phyloP scores from a whole-genome alignment of 805 yeast genomes.

The Saccharomycopsis javanensis region DNA sequence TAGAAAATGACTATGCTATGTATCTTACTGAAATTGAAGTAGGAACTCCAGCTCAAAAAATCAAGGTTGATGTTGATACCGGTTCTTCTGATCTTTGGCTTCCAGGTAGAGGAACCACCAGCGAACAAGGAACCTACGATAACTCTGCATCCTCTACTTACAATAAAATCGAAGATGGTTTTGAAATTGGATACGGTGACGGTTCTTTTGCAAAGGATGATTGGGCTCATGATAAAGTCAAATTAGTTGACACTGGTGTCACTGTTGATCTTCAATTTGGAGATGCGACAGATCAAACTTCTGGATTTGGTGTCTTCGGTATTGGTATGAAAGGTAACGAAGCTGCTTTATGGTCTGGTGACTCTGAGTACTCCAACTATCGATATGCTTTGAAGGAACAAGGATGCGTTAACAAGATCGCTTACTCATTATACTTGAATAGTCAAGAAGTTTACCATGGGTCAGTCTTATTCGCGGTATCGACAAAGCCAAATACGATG shows the following conservation, averaged over 20 bases:
- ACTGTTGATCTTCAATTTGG: slow-evolving; percentile 7
- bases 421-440: slow-evolving; percentile 40
- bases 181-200: slow-evolving; percentile 38
- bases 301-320: slow-evolving; percentile 13
- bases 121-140: slow-evolving; percentile 29
- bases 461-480: slow-evolving; percentile 33
- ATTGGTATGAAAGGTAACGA: slow-evolving; percentile 12
- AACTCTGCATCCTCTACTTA: slow-evolving; percentile 27
- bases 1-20: slow-evolving; percentile 33
- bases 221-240: slow-evolving; percentile 25
- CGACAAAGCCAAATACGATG: slow-evolving; percentile 33
- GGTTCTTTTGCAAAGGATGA: slow-evolving; percentile 39
- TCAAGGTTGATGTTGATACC: no score
- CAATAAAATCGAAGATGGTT: slow-evolving; percentile 25
- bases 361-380: slow-evolving; percentile 21
- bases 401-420: slow-evolving; percentile 32
- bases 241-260: slow-evolving; percentile 14
- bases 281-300: slow-evolving; percentile 10
- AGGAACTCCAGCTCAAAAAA: slow-evolving; percentile 35
- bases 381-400: slow-evolving; percentile 28
- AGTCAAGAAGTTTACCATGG: slow-evolving; percentile 25
- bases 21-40: slow-evolving; percentile 35
- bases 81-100: slow-evolving; percentile 42
- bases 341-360: slow-evolving; percentile 37
- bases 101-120: slow-evolving; percentile 22